Evolutionary conservation across 352 stramenopile species (phyloP).

Genomic region (Plasmopara muralis): DNA sequence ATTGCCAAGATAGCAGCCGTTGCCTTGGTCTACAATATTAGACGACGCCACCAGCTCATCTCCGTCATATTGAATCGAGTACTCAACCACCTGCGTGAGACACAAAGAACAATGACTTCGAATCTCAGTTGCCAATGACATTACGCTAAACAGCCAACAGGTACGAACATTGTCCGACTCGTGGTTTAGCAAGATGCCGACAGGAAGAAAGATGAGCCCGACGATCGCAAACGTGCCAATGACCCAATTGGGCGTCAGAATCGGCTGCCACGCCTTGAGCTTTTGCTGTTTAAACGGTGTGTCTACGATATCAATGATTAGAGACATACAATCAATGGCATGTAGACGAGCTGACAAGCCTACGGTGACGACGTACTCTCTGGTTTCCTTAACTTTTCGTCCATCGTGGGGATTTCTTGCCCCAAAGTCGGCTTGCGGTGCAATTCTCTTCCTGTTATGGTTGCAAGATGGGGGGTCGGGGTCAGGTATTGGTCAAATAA

Average conservation of each 20-base stretch:
- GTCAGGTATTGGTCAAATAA: too few relatives aligned
- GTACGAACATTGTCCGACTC: conserved; percentile 76
- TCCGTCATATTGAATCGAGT: conserved; percentile 86
- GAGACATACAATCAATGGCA: background rate
- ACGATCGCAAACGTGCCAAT: conserved; percentile 93
- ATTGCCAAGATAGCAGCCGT: conserved; percentile 51
- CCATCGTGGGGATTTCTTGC: conserved; percentile 40
- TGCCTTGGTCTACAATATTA: conserved; percentile 53
- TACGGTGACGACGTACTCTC: conserved; percentile 36
- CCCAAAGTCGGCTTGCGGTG: conserved; percentile 19
- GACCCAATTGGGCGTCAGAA: conserved; percentile 95
- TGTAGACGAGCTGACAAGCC: background rate
- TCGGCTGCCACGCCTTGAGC: conserved; percentile 93
- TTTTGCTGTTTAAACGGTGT: conserved; percentile 88
- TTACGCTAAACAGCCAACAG: conserved; percentile 1
- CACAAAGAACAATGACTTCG: background rate
- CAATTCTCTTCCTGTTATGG: too few relatives aligned
- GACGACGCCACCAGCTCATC: conserved; percentile 38
- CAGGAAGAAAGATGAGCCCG: conserved; percentile 92
- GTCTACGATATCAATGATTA: conserved; percentile 29
- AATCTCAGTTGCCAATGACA: background rate
- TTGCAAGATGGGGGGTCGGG: too few relatives aligned
- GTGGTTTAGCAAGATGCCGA: conserved; percentile 86
- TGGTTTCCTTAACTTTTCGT: conserved; percentile 82
- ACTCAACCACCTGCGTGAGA: conserved; percentile 71